These are phyloP conservation scores for Elongisporangium prolatum DNA, from an alignment of 352 stramenopile genomes.

Conservation along the genomic window DNA sequence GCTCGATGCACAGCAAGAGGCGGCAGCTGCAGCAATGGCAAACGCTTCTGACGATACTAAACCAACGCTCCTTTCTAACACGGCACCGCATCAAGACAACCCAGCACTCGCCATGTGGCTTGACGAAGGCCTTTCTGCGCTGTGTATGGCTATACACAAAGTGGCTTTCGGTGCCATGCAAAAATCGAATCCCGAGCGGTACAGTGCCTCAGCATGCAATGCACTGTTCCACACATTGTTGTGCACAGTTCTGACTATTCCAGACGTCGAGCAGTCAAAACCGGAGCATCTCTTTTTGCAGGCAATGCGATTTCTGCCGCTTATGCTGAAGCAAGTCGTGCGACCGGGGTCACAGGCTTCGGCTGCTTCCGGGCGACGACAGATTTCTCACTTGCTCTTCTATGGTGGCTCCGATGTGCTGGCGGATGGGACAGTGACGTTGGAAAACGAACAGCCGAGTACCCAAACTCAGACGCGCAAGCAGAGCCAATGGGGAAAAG, in stretches of 20 bases:
- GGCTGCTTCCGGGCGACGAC: constrained; percentile 20
- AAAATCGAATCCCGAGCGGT: constrained; percentile 77
- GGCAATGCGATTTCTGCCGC: constrained; percentile 67
- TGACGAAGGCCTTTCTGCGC: constrained; percentile 57
- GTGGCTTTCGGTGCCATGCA: constrained; percentile 80
- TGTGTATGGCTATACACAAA: constrained; percentile 85
- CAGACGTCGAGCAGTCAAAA: constrained; percentile 56
- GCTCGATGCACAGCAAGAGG: background rate
- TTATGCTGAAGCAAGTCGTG: constrained; percentile 63
- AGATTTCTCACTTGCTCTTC: constrained; percentile 62
- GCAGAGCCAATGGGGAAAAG: constrained; percentile 81
- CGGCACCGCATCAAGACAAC: background rate
- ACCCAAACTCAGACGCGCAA: constrained; percentile 86
- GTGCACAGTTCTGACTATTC: constrained; percentile 62
- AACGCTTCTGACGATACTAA: background rate
- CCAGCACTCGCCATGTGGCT: constrained; percentile 41
- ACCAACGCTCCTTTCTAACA: background rate
- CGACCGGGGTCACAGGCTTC: constrained; percentile 22
- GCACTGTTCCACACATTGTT: constrained; percentile 78
- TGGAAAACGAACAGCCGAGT: constrained; percentile 72
- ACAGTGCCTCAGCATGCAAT: constrained; percentile 68
- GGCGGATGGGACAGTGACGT: constrained; percentile 52
- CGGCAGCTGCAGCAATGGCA: background rate
- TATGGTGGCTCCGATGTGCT: constrained; percentile 74
- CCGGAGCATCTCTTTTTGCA: constrained; percentile 57